These are phyloP conservation scores for Epichloe sylvatica DNA, from an alignment of 2,329 filamentous ascomycete genomes.

Conservation along the genomic window DNA sequence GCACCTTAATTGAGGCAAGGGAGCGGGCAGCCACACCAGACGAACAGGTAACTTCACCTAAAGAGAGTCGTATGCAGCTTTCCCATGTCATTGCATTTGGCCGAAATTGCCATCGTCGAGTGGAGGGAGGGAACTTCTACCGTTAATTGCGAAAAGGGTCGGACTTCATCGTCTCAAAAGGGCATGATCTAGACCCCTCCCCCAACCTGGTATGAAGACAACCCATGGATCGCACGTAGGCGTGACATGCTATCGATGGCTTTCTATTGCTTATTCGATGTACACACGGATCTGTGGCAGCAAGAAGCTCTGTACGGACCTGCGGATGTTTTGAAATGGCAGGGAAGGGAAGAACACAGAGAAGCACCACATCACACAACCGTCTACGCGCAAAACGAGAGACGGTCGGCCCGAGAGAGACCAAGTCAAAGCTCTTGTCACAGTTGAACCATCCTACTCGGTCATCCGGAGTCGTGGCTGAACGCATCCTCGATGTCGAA, in stretches of 20 bases:
- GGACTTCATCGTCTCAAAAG: too few relatives aligned
- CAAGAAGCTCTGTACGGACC: not conserved
- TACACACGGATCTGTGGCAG: not conserved
- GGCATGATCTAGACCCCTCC: too few relatives aligned
- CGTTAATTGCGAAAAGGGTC: too few relatives aligned
- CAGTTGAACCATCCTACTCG: too few relatives aligned
- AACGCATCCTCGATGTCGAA: too few relatives aligned
- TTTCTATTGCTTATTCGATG: not conserved
- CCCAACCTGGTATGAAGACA: too few relatives aligned
- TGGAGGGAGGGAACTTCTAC: not conserved
- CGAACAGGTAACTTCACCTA: not conserved
- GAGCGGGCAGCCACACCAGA: conserved; percentile 1
- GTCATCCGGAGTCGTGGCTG: too few relatives aligned
- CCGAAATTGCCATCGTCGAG: not conserved
- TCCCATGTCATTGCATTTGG: not conserved
- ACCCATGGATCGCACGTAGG: not conserved
- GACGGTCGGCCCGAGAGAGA: too few relatives aligned
- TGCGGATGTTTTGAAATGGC: not conserved
- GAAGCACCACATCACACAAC: not conserved
- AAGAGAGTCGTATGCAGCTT: not conserved
- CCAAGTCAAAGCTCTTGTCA: too few relatives aligned
- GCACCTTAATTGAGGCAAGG: not conserved
- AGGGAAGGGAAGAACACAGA: not conserved
- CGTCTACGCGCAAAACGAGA: not conserved
- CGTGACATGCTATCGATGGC: not conserved